Base-by-base conservation (phyloP, 2,329 filamentous ascomycete species). In the Exutisphaerella laricina region DNA sequence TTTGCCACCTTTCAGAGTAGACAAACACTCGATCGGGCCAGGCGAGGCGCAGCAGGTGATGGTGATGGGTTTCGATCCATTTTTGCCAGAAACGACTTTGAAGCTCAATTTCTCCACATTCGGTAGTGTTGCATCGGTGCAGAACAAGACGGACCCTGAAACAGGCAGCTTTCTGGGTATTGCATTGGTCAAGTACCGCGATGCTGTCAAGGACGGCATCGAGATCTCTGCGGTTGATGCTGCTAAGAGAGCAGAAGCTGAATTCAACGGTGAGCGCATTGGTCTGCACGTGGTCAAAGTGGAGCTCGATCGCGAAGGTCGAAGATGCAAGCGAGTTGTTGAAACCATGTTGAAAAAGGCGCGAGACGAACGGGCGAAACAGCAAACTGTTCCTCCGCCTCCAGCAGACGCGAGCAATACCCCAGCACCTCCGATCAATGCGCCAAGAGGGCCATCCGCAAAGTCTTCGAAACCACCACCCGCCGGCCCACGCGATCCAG, bases 121-220 rank as follows among this genome's bases (percentile, higher is more conserved):
- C 67, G 88, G 88, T 40, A 87, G 95, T 45, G 89, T 98, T 50
- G 84, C 84, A 32, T 85, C 89, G 59, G 84, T 94, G 56, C 88
- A 87, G 59, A 96, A 96, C 61, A 90, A 94, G 63, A 90, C 94
- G 58, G 88, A 98, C 65, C 92, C 92, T 6, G 84, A 89, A 45
- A 97, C 89, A 9, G 92, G 92, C 13, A 92, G 87, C 59, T 94
- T 94, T 61, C 76, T 98, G 9, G 92, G 92, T 9, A 89, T 98
- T 61, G 94, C 87, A 53, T 87, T 88, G 12, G 88, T 98, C 60
- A 82, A 84, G 46, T 98, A 94, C 65, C 82, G 84, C 58, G 90
- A 97, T 61, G 79, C 69, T 65, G 70, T 71, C 53, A 72, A 69
- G 59, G 58, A 61, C 43, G 79, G 67, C 57, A 58, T 69, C 1